Base-by-base conservation (phyloP, 352 stramenopile species). In the Pythium aphanidermatum region DNA sequence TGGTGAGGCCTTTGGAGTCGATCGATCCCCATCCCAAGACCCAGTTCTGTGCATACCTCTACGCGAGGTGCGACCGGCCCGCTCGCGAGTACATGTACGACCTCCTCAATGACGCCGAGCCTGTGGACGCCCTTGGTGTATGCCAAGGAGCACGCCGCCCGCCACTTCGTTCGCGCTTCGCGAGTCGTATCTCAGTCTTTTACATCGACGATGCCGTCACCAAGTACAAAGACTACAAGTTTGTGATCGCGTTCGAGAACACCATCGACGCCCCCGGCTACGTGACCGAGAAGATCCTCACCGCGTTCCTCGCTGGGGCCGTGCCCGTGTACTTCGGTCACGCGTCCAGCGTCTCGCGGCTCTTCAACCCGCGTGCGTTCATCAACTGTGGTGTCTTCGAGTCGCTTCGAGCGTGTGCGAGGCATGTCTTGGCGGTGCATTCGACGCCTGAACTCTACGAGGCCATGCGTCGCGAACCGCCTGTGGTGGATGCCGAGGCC, bases 181-280 rank as follows among this genome's bases (percentile, higher is more conserved):
- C 13, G 17, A 2, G 3, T 0, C 38, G 31, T 17, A 27, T 46
- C 8, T 17, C n/a, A 1, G 6, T 26, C 1, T 53, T 53, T n/a
- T 53, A 41, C 20, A 30, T 24, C 8, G 42, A 58, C 17, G 23
- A 32, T 1, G 26, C 24, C 12, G 32, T 52, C 24, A 7, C 20
- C 0, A 10, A 27, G 26, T 40, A 38, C 56, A n/a, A 48, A 11
- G 5, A 40, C 14, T 85, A 78, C 60, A 72, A 70, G 29, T 86
- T 89, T 25, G 72, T 78, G 6, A 67, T 90, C 45, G 70, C 72
- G n/a, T 90, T 87, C 17, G 70, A 90, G 38, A 83, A 86, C 48
- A 51, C 50, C 5, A 37, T 52, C 4, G 28, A 21, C 12, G 48
- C 35, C 3, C 35, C 55, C 1, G 77, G 74, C 17, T 86, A 84